phyloP scores from a whole-genome alignment of 2,329 filamentous ascomycete genomes.

The Annulohypoxylon truncatum region DNA sequence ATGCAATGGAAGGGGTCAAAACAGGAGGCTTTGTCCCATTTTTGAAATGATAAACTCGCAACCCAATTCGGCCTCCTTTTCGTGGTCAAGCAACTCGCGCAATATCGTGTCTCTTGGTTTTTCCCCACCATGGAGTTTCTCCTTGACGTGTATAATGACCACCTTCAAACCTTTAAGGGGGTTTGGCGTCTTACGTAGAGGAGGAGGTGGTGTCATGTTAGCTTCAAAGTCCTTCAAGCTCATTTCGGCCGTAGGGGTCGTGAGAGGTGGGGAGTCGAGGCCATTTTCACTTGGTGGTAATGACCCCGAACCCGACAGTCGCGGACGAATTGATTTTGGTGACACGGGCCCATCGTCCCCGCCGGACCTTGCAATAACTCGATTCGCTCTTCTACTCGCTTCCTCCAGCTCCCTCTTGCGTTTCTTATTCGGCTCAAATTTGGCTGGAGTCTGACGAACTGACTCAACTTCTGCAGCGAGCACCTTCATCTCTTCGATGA shows the following conservation, averaged over 20 bases:
- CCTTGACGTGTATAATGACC: conserved; percentile 94
- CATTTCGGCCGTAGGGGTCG: conserved; percentile 62
- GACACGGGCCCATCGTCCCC: conserved; percentile 61
- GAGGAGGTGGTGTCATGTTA: conserved; percentile 11
- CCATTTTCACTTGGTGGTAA: conserved; percentile 33
- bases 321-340: conserved; percentile 59
- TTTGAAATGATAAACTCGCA: conserved; percentile 82
- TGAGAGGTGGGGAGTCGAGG: conserved; percentile 56
- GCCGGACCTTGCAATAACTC: conserved; percentile 33
- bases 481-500: conserved; percentile 80
- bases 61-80: conserved; percentile 73
- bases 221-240: conserved; percentile 54
- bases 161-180: conserved; percentile 80
- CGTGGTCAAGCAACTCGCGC: conserved; percentile 73
- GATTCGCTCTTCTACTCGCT: conserved; percentile 29
- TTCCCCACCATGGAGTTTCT: conserved; percentile 79
- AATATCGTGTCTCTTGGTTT: conserved; percentile 74
- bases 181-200: conserved; percentile 42
- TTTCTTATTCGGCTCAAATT: conserved; percentile 67
- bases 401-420: conserved; percentile 68
- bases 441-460: conserved; percentile 56
- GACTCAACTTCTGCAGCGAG: conserved; percentile 78
- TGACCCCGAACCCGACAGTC: conserved; percentile 30
- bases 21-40: conserved; percentile 69
- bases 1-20: conserved; percentile 52